Evolutionary conservation across 2,329 filamentous ascomycete genomes (phyloP).

Genomic region (Phyllosticta citrichinensis): DNA sequence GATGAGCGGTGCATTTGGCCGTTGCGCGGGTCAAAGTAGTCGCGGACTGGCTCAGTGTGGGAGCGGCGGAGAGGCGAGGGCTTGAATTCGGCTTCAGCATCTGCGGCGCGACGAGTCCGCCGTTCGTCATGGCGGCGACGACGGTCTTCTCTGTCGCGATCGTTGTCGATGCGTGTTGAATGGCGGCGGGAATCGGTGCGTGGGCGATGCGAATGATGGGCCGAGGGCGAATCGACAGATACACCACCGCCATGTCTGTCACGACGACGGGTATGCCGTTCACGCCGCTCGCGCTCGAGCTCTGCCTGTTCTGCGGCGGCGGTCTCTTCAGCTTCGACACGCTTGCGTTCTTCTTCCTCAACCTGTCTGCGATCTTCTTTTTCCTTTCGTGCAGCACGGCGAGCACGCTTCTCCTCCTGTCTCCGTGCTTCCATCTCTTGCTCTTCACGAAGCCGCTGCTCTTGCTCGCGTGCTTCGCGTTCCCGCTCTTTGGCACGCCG

Average conservation of each 20-base stretch:
- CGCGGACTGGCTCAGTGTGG: slow-evolving; percentile 22
- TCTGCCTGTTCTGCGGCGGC: slow-evolving; percentile 15
- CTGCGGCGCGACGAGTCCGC: slow-evolving; percentile 29
- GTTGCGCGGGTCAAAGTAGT: slow-evolving; percentile 38
- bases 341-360: slow-evolving; percentile 20
- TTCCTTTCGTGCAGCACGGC: slow-evolving; percentile 18
- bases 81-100: slow-evolving; percentile 18
- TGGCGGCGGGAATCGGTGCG: slow-evolving; percentile 22
- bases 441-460: slow-evolving; percentile 6
- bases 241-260: slow-evolving; percentile 4
- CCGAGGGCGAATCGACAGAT: not conserved
- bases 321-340: not conserved
- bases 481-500: slow-evolving; percentile 2
- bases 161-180: slow-evolving; percentile 25
- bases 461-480: not conserved
- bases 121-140: slow-evolving; percentile 35
- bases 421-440: slow-evolving; percentile 25
- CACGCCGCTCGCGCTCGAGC: slow-evolving; percentile 16
- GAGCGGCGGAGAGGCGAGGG: slow-evolving; percentile 16
- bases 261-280: slow-evolving; percentile 12
- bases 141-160: slow-evolving; percentile 19
- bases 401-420: slow-evolving; percentile 30
- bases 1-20: not conserved
- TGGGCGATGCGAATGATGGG: slow-evolving; percentile 17
- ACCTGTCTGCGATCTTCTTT: slow-evolving; percentile 19